phyloP scores from a whole-genome alignment of 352 stramenopile species.

The Pythium utonaiense region DNA sequence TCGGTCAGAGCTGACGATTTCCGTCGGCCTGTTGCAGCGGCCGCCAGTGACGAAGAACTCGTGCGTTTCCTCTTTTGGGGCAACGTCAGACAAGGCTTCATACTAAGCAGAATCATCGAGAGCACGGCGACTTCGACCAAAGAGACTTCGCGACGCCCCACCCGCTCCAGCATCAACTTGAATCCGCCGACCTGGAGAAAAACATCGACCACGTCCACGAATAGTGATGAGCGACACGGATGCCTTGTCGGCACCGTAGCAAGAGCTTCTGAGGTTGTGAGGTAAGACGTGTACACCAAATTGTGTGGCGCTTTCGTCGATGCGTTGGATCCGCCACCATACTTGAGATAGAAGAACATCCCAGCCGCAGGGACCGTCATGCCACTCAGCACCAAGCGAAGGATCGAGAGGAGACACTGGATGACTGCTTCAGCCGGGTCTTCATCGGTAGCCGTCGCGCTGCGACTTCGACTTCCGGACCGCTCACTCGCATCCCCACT shows the following conservation, averaged over 20 bases:
- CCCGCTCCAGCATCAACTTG: constrained; percentile 61
- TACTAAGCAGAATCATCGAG: constrained; percentile 59
- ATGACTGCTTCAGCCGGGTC: constrained; percentile 12
- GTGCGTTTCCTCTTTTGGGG: constrained; percentile 39
- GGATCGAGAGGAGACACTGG: constrained; percentile 51
- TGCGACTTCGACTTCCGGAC: not conserved
- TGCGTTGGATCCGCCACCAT: constrained; percentile 56
- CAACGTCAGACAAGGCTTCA: constrained; percentile 62
- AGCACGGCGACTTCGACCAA: constrained; percentile 68
- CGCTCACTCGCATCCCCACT: not conserved
- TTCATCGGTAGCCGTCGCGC: not conserved
- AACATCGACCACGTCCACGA: constrained; percentile 78
- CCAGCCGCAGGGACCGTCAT: constrained; percentile 44
- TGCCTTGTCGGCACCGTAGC: constrained; percentile 53
- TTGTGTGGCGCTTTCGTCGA: constrained; percentile 50
- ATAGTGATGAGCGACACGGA: constrained; percentile 77
- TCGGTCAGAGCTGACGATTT: constrained; percentile 35
- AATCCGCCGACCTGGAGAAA: constrained; percentile 84
- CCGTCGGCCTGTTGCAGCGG: constrained; percentile 23
- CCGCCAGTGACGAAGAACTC: constrained; percentile 12
- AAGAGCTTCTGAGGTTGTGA: constrained; percentile 59
- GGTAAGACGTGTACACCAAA: constrained; percentile 72
- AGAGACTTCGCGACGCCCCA: constrained; percentile 38
- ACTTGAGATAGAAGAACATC: constrained; percentile 86
- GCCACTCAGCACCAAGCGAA: constrained; percentile 77